These are phyloP conservation scores for Entoloma clypeatum DNA, from an alignment of 1,284 basidiomycete genomes.

Conservation along the genomic window DNA sequence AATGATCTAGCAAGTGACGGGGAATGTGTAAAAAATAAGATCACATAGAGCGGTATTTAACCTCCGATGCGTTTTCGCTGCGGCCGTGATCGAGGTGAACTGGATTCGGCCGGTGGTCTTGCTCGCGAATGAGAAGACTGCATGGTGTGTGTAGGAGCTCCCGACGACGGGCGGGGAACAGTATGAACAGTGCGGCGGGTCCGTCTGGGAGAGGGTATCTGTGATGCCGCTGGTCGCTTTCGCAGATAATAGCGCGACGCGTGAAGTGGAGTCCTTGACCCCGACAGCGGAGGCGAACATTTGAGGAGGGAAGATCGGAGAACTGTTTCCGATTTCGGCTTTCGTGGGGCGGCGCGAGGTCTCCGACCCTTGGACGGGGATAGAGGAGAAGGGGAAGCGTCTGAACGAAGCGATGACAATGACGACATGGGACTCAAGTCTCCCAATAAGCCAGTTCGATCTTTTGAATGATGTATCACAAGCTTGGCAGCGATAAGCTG, in stretches of 20 bases:
- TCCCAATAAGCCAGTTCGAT: constrained; percentile 17
- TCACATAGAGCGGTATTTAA: background rate
- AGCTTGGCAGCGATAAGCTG: constrained; percentile 34
- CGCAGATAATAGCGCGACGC: constrained; percentile 25
- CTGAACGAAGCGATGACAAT: constrained; percentile 18
- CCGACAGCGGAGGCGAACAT: constrained; percentile 7
- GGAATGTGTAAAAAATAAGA: background rate
- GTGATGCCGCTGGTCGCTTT: constrained; percentile 25
- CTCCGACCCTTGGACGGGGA: background rate
- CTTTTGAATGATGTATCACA: constrained; percentile 23
- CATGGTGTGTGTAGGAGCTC: constrained; percentile 13
- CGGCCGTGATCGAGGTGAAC: constrained; percentile 16
- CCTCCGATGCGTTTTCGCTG: constrained; percentile 17
- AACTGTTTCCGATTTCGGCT: constrained; percentile 8
- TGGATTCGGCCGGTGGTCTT: constrained; percentile 16
- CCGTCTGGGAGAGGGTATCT: constrained; percentile 16
- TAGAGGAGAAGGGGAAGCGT: constrained; percentile 9
- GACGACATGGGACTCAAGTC: constrained; percentile 19
- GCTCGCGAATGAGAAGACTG: constrained; percentile 21
- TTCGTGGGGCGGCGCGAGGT: constrained; percentile 7
- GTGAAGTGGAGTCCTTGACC: constrained; percentile 12
- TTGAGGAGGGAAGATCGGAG: constrained; percentile 5
- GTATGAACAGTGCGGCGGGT: constrained; percentile 16
- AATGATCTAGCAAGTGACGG: constrained; percentile 12
- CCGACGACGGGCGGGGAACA: constrained; percentile 14